These are phyloP conservation scores for Epichloe glyceriae DNA, from an alignment of 2,329 filamentous ascomycete species.

Conservation along the genomic window DNA sequence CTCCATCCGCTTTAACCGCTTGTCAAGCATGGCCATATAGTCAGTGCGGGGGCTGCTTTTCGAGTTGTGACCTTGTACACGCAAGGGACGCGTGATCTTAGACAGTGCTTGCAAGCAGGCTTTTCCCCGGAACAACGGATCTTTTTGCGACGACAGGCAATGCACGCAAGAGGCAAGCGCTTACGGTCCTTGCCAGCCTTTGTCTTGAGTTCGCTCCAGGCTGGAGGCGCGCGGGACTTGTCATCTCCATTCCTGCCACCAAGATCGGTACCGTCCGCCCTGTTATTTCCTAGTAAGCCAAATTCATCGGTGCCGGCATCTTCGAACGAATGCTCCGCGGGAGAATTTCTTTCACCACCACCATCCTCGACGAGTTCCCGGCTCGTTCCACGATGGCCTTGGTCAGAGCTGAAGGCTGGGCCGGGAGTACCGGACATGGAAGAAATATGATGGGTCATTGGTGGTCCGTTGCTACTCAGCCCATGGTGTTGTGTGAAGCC, in stretches of 20 bases:
- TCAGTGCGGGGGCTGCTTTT: constrained; percentile 92
- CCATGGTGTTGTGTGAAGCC: constrained; percentile 22
- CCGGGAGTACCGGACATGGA: constrained; percentile 9
- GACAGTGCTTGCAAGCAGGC: constrained; percentile 91
- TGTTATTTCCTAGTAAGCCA: constrained; percentile 32
- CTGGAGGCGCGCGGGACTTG: constrained; percentile 44
- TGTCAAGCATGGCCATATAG: constrained; percentile 98
- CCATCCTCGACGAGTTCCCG: constrained; percentile 32
- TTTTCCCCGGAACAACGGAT: constrained; percentile 97
- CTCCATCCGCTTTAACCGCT: constrained; percentile 91
- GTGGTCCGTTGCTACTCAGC: constrained; percentile 7
- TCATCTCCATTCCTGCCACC: constrained; percentile 42
- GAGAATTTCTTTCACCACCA: constrained; percentile 28
- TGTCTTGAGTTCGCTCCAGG: constrained; percentile 76
- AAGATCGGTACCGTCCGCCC: constrained; percentile 40
- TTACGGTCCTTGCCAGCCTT: constrained; percentile 95
- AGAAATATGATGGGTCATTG: constrained; percentile 9
- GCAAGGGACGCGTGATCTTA: constrained; percentile 83
- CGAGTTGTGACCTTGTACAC: constrained; percentile 95
- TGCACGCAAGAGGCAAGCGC: constrained; percentile 81
- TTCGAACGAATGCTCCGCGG: constrained; percentile 34
- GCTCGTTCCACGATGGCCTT: constrained; percentile 15
- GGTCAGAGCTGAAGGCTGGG: constrained; percentile 12
- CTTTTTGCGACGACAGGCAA: constrained; percentile 92
- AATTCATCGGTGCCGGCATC: constrained; percentile 47